A percentile compares a stretch with the other conserved stretches of the same genome.
Conservation (phyloP, 2,329 filamentous ascomycete genomes). For the Sporothrix brunneoviolacea region DNA sequence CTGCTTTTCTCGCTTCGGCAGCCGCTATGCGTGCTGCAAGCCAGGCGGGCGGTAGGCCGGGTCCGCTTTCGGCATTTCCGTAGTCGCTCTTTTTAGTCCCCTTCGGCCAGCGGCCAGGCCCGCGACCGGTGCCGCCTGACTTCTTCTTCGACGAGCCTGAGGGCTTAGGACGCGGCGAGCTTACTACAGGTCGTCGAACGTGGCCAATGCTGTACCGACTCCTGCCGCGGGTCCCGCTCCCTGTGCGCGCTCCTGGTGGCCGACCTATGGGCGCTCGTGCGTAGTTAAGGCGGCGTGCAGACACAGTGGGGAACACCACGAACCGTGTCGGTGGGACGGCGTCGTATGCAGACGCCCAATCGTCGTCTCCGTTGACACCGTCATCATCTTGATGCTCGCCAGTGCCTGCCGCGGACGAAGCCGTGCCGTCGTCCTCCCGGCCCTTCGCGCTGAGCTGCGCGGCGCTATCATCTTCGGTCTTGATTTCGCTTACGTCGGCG, state of each 20-base stretch:
- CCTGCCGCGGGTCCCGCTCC: slow-evolving; percentile 32
- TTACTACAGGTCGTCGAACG: slow-evolving; percentile 25
- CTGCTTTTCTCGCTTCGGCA: background rate
- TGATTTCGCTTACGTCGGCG: background rate
- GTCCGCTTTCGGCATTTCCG: slow-evolving; percentile 58
- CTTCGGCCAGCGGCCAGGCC: slow-evolving; percentile 60
- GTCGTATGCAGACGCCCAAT: slow-evolving; percentile 44
- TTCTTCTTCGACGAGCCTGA: slow-evolving; percentile 39
- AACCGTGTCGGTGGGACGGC: slow-evolving; percentile 65
- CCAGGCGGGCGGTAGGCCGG: slow-evolving; percentile 56
- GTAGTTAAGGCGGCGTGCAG: slow-evolving; percentile 42
- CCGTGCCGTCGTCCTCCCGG: background rate
- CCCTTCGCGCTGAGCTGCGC: background rate
- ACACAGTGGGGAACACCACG: slow-evolving; percentile 67
- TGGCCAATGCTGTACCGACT: slow-evolving; percentile 31
- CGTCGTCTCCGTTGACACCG: slow-evolving; percentile 19
- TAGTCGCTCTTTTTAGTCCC: slow-evolving; percentile 64
- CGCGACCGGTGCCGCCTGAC: slow-evolving; percentile 56
- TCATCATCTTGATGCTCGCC: no score
- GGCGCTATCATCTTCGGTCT: background rate
- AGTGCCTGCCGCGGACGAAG: background rate
- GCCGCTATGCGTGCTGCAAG: slow-evolving; percentile 25
- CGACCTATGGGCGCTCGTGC: slow-evolving; percentile 36
- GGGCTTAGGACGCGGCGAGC: slow-evolving; percentile 33
- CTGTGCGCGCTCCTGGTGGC: slow-evolving; percentile 30